These are phyloP conservation scores for Sporothrix globosa DNA, from an alignment of 2,329 filamentous ascomycete species.

Conservation along the genomic window DNA sequence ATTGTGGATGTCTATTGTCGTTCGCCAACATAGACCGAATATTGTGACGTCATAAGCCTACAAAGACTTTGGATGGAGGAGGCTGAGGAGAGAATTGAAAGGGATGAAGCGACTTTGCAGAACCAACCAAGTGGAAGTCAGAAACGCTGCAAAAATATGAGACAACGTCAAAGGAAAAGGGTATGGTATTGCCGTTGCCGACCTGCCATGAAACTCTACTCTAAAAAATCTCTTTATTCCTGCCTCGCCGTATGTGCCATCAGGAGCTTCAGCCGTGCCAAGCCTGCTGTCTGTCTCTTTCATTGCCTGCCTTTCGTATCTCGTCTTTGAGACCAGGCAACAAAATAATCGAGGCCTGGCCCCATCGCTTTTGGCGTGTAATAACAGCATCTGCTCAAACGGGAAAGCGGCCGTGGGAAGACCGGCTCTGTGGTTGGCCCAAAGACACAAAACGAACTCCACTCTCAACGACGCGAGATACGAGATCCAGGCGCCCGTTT, in stretches of 20 bases:
- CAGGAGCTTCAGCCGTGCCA: slow-evolving; percentile 4
- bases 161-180: not conserved
- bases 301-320: not conserved
- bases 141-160: not conserved
- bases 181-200: not conserved
- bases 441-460: not conserved
- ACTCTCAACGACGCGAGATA: slow-evolving; percentile 1
- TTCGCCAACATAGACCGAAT: not conserved
- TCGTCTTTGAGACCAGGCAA: slow-evolving; percentile 4
- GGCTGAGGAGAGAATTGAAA: not conserved
- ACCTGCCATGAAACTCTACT: not conserved
- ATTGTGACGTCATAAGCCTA: slow-evolving; percentile 10
- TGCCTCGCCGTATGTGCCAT: not conserved
- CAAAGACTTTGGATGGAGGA: not conserved
- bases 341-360: not conserved
- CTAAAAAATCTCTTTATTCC: not conserved
- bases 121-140: not conserved
- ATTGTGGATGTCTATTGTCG: not conserved
- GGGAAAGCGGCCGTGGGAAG: slow-evolving; percentile 6
- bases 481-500: not conserved
- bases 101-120: not conserved
- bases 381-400: not conserved
- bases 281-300: not conserved
- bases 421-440: not conserved
- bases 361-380: not conserved